Evolutionary conservation across 2,329 filamentous ascomycete genomes (phyloP).

Genomic region (Alternaria brassicae): DNA sequence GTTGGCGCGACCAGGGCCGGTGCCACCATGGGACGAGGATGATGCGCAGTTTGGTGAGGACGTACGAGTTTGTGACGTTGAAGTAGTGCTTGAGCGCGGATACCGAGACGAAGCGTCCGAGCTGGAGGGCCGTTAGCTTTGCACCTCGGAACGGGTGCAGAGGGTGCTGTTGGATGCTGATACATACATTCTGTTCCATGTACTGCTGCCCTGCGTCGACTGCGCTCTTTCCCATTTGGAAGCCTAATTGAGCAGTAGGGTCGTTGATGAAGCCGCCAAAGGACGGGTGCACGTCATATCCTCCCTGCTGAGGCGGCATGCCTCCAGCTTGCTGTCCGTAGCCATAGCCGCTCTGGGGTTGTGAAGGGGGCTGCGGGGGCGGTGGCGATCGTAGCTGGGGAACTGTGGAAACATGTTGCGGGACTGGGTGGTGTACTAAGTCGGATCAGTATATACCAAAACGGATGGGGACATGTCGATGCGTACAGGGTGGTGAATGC

Average conservation of each 20-base stretch:
- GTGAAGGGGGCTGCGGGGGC: constrained; percentile 74
- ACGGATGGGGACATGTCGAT: neutral
- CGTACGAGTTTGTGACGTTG: constrained; percentile 97
- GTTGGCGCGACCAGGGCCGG: constrained; percentile 94
- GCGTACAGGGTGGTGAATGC: constrained; percentile 78
- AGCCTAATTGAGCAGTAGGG: constrained; percentile 90
- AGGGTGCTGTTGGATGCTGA: neutral
- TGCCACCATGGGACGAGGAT: constrained; percentile 98
- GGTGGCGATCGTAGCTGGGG: constrained; percentile 95
- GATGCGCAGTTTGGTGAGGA: constrained; percentile 88
- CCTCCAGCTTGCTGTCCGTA: constrained; percentile 70
- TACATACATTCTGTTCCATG: constrained; percentile 87
- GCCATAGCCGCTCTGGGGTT: constrained; percentile 70
- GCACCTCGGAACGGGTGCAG: neutral
- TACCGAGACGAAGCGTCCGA: constrained; percentile 87
- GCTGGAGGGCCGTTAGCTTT: constrained; percentile 52
- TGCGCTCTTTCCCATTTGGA: constrained; percentile 91
- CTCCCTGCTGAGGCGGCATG: constrained; percentile 50
- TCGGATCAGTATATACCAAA: neutral
- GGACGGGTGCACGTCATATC: constrained; percentile 59
- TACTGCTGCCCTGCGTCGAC: constrained; percentile 93
- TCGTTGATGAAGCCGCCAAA: constrained; percentile 97
- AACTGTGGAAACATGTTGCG: constrained; percentile 97
- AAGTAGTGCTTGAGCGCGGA: constrained; percentile 98
- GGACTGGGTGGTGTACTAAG: constrained; percentile 81